Evolutionary conservation across 2,329 filamentous ascomycete genomes (phyloP), one percentile per base, ranked within the genome.

Genomic region (Exophiala mesophila): DNA sequence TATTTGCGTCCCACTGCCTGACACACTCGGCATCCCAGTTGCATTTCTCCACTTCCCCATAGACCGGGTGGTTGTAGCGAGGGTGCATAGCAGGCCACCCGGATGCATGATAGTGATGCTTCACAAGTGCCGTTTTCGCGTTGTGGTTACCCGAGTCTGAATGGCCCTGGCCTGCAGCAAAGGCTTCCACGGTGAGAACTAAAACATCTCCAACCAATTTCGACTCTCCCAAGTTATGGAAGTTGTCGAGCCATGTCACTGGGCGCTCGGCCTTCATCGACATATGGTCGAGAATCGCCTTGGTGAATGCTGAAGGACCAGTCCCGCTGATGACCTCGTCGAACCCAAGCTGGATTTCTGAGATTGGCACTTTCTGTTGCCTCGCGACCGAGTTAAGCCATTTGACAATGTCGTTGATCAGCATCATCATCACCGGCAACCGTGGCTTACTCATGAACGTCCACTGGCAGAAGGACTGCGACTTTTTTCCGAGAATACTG

Each of bases 71-170:
- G 34, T 69, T 79, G 63, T 74, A 83, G 20, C 82, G 71, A 1
- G 78, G 80, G 57, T 86, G 82, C 2, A 69, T 69, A 39, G 73
- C 75, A 2, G 82, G 83, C 83, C 83, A 86, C 45, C 78, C 76
- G 1, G 81, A 85, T 1, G 83, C 83, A 59, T 86, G 83, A 56
- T 85, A 87, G 60, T 85, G 81, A 58, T 87, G 83, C 60, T 80
- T 83, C 17, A 86, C 81, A 1, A 86, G 67, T 2, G 83, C 82
- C 15, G 73, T 72, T 37, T 79, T 70, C 1, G 80, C 72, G 38
- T 82, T 73, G 60, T 85, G 82, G 55, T 81, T 85, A 10, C 82
- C 82, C 0, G 80, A 83, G 57, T 85, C 76, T 0, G 82, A 85
- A 60, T 86, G 82, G 9, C 82, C 82, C 59, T 85, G 82, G 9